Base-by-base conservation (phyloP, 2,329 filamentous ascomycete genomes). In the Aspergillus sp. region DNA sequence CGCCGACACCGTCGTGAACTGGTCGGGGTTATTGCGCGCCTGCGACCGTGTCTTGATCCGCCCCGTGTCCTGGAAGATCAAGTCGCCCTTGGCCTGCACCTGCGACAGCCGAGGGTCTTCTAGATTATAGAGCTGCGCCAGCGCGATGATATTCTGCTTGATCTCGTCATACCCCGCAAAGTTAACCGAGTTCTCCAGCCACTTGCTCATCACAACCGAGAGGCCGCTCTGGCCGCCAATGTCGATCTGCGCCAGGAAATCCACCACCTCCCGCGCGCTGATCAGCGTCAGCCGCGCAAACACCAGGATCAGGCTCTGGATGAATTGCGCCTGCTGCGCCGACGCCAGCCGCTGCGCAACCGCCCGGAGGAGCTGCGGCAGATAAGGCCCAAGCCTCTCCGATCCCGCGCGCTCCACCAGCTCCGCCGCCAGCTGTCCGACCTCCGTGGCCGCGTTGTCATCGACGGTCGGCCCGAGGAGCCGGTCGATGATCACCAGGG, bases 91-190 rank as follows among this genome's bases (percentile, higher is more conserved):
- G 45, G 95, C 89, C 53, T 78, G 75, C 3, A 88, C 85, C 50
- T 85, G 78, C 8, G 75, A 68, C 19, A 98, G 61, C 19, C 89
- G 80, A 7, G 78, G 67, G 50, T 96, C 89, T 51, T 91, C 82
- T 12, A 98, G 72, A 34, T 80, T 80, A 58, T 91, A 96, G 2
- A 98, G 68, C 53, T 93, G 94, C 0, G 86, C 88, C 2, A 98
- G 72, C 4, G 91, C 91, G 47, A 94, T 89, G 37, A 95, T 85
- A 52, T 96, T 98, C 60, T 95, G 86, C 47, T 88, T 77, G 48
- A 96, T 96, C 59, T 95, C 89, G 49, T 96, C 88, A 49, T 95
- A 98, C 8, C 91, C 91, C n/a, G 86, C 86, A 62, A 98, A 98
- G 59, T 82, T 93, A 59, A 93, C 75, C 3, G 86, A 94, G 60